Base-by-base conservation (phyloP, 148 eudicot genomes). In the Suaeda aralocaspica region DNA sequence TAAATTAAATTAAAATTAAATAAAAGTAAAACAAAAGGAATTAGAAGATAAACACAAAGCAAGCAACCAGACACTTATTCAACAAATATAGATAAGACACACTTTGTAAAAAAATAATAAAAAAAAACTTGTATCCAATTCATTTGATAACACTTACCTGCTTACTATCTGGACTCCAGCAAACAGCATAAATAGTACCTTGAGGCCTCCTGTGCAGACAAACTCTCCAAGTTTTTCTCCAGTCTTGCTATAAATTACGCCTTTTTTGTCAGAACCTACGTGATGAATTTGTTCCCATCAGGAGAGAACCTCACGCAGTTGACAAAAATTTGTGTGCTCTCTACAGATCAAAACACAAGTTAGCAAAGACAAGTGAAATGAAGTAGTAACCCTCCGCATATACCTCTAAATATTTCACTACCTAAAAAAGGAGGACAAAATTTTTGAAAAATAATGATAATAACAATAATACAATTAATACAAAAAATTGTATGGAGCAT, bases 271-370 rank as follows among this genome's bases (percentile, higher is more conserved):
- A 48, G 98, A 94, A 81, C 98, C 85, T 26, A 91, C 97, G 84
- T 94, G 73, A 94, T 87, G 69, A 94, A 89, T 79, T 84, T 91
- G 82, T 72, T 87, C 42, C 97, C 98, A 73, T 91, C 97, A 45
- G 97, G 92, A 81, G 98, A 89, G 77, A 91, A 94, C 78, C 97
- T 88, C 66, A 91, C 80, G 76, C 98, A 94, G 62, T 94, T 94
- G 71, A 91, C 98, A 73, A 89, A n/a, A 94, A 79, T 94, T 94
- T 74, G 87, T 59, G 76, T 94, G 98, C 63, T 85, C 89, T 87
- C 98, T 94, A 86, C 70, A 81, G 60, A 79, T 59, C 57, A 63
- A 59, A 52, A 67, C 29, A 9, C 59, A 68, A 41, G 72, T 59
- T 51, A 55, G 55, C 42, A 30, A 61, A 11, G 24, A 41, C 29